Base-by-base conservation (phyloP, 371 early-diverging fungal species). In the Apophysomyces trapeziformis region DNA sequence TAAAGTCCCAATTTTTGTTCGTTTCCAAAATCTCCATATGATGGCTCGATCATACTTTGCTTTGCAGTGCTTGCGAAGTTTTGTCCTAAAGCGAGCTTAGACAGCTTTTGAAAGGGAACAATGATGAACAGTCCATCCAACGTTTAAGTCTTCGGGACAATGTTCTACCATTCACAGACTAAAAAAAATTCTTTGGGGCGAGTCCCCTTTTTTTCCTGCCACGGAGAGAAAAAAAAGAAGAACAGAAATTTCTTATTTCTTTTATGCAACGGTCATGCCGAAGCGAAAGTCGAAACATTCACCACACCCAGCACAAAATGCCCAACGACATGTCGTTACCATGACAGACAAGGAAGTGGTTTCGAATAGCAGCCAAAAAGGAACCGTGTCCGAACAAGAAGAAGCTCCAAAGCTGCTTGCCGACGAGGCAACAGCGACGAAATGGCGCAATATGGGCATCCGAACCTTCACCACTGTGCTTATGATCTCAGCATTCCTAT, bases 401-500 rank as follows among this genome's bases (percentile, higher is more conserved):
- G 21, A 50, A 21, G 0, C 8, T 0, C 7, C 54, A 50, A 50
- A 50, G 21, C 61, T 89, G 38, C 63, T 87, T 50, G 81, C 73
- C 38, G 78, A 82, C 38, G 80, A 91, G 58, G 67, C 82, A 50
- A 64, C 77, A 13, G 73, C 83, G 57, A 85, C 86, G 60, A 90
- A 88, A 75, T 92, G 93, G 92, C 78, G 76, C 56, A 93, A 92
- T 68, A 89, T 90, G 90, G 85, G 85, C 67, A 86, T 89, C 12
- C 90, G 99, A 58, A 88, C 94, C 13, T 72, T 92, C 8, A 93
- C 93, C 78, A 96, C 95, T 1, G 70, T 94, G 13, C 80, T 96
- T 60, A 97, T 98, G 97, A 90, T 97, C 58, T 85, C 77, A 26
- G 85, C 89, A 9, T 96, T 97, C 76, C 80, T 93, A 44, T 74